phyloP scores from a whole-genome alignment of 73 alveolate species.

The Paraurostyla sp. region DNA sequence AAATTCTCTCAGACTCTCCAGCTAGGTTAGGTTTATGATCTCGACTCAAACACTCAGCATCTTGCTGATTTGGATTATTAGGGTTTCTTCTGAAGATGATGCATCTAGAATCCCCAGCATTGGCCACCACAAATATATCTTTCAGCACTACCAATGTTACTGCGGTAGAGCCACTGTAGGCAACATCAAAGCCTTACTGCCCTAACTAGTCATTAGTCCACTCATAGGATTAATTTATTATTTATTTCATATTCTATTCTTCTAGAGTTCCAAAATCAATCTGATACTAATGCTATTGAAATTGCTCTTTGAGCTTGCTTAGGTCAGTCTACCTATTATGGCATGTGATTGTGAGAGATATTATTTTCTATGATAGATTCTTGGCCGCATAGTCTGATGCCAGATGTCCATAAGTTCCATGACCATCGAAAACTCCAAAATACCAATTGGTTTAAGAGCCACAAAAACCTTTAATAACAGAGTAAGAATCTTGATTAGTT shows the following conservation, averaged over 20 bases:
- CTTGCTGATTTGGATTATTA: not conserved
- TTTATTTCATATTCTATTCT: not conserved
- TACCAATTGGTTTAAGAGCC: slow-evolving; percentile 58
- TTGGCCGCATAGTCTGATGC: slow-evolving; percentile 61
- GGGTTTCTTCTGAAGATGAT: not conserved
- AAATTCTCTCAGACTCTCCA: slow-evolving; percentile 77
- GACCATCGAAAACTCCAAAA: slow-evolving; percentile 79
- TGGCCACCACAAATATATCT: slow-evolving; percentile 79
- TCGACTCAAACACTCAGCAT: slow-evolving; percentile 45
- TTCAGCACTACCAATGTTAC: slow-evolving; percentile 77
- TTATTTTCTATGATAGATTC: slow-evolving; percentile 27
- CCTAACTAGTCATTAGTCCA: slow-evolving; percentile 39
- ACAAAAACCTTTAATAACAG: slow-evolving; percentile 49
- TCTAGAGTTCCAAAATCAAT: slow-evolving; percentile 12
- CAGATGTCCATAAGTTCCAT: slow-evolving; percentile 70
- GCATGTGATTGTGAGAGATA: not conserved
- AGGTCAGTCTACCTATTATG: too few relatives aligned
- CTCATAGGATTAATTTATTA: not conserved
- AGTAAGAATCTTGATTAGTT: slow-evolving; percentile 70
- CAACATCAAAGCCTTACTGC: slow-evolving; percentile 72
- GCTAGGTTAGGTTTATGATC: slow-evolving; percentile 80
- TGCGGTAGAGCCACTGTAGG: slow-evolving; percentile 84
- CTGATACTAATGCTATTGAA: too few relatives aligned
- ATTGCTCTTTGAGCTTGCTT: not conserved
- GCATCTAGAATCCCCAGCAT: slow-evolving; percentile 84